A percentile compares a stretch with the other conserved stretches of the same genome.
Conservation (phyloP, 1,139 yeast species). For the Spathaspora sp. region DNA sequence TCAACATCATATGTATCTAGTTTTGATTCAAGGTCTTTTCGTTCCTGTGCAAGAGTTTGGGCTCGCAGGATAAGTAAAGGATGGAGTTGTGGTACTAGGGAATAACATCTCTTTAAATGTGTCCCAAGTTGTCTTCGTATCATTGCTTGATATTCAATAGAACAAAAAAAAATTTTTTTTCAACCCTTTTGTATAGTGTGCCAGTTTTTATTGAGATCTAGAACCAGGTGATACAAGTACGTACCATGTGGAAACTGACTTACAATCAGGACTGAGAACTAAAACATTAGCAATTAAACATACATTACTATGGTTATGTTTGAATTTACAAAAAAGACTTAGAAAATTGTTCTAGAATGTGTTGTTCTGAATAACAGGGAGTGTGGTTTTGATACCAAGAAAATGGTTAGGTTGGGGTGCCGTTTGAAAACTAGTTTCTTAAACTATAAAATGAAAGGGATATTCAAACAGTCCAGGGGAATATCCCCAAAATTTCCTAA, state of each 20-base stretch:
- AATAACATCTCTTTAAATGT: neutral
- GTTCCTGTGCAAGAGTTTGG: slow-evolving; percentile 49
- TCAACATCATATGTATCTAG: slow-evolving; percentile 13
- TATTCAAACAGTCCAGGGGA: neutral
- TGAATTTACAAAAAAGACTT: no score
- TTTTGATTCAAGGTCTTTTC: slow-evolving; percentile 44
- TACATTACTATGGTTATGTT: no score
- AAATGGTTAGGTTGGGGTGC: no score
- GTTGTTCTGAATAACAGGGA: no score
- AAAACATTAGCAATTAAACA: no score
- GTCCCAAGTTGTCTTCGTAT: neutral
- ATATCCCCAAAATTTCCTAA: neutral
- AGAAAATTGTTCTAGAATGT: no score
- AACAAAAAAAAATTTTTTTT: neutral
- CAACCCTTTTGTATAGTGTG: neutral
- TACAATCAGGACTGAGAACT: no score
- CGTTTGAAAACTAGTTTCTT: no score
- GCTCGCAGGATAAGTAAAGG: slow-evolving; percentile 69
- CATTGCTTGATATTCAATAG: neutral
- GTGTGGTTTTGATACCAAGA: no score
- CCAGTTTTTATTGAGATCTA: neutral
- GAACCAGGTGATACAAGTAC: no score
- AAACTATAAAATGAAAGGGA: no score
- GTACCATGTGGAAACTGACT: no score
- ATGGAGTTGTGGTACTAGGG: slow-evolving; percentile 35